Conservation (phyloP, 208 protist species). For the Leptomonas pyrrhocoris region DNA sequence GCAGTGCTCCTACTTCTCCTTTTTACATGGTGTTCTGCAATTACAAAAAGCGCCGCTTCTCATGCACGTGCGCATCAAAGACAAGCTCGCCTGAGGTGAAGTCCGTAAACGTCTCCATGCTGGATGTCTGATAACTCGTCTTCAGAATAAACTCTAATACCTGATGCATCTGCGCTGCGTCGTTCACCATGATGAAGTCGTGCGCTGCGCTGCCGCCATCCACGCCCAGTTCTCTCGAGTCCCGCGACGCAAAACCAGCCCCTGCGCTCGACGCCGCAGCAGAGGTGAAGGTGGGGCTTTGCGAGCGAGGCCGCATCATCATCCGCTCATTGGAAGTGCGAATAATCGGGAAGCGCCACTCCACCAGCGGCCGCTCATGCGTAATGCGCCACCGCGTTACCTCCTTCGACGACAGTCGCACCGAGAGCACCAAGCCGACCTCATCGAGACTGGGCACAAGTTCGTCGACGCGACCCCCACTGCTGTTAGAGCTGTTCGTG, state of each 20-base stretch:
- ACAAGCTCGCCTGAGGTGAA: slow-evolving; percentile 68
- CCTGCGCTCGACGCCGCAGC: slow-evolving; percentile 1
- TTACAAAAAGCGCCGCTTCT: slow-evolving; percentile 30
- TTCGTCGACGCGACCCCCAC: not conserved
- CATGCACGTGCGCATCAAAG: slow-evolving; percentile 63
- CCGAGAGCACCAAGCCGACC: slow-evolving; percentile 39
- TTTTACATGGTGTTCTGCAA: not conserved
- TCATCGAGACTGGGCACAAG: slow-evolving; percentile 26
- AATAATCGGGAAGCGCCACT: slow-evolving; percentile 47
- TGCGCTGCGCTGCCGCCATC: slow-evolving; percentile 7
- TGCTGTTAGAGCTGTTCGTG: not conserved
- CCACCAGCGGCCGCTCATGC: slow-evolving; percentile 38
- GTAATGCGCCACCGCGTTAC: slow-evolving; percentile 34
- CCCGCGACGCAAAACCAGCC: not conserved
- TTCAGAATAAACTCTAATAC: slow-evolving; percentile 78
- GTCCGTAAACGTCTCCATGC: slow-evolving; percentile 65
- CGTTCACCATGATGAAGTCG: slow-evolving; percentile 53
- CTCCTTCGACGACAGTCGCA: slow-evolving; percentile 35
- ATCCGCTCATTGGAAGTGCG: slow-evolving; percentile 35
- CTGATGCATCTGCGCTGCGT: slow-evolving; percentile 62
- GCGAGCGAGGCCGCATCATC: slow-evolving; percentile 15
- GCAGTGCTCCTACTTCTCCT: too few relatives aligned
- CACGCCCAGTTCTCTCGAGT: not conserved
- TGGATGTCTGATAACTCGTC: slow-evolving; percentile 64
- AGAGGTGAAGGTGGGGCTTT: not conserved